Evolutionary conservation across 192 early-diverging fungal species (phyloP), one percentile per base, ranked within the genome.

Genomic region (Coemansia sp.): DNA sequence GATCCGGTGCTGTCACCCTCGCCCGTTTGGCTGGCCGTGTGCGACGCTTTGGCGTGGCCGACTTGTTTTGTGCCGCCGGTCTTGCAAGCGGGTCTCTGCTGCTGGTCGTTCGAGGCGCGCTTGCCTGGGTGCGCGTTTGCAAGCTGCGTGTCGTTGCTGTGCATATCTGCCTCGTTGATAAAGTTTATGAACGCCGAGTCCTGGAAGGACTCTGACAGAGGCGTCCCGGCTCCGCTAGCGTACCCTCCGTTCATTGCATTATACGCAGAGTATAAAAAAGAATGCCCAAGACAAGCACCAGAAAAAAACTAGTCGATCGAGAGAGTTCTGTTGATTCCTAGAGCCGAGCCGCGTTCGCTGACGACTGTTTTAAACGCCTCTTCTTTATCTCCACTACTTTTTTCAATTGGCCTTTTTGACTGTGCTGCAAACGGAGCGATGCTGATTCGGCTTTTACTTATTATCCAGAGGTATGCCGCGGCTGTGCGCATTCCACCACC

Each of bases 391-490:
- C n/a, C n/a, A n/a, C n/a, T n/a, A n/a, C 4, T 6, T 39, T 39
- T 39, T 14, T 1, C 23, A 27, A 17, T 34, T 52, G 31, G n/a
- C n/a, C n/a, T n/a, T n/a, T n/a, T n/a, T n/a, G n/a, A n/a, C n/a
- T n/a, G n/a, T 39, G 15, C 15, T 29, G 28, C 8, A 29, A 29
- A 29, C n/a, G 20, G 19, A 31, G n/a, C 45, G 27, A 56, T 67
- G 44, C 47, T 67, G 8, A 29, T 35, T 15, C 44, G 50, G 43
- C 29, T 45, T 15, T 34, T 75, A 22, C 51, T 67, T 31, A 21
- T 64, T 35, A 20, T 55, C n/a, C 71, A 75, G 56, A 63, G 71
- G 69, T 72, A 72, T n/a, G n/a, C n/a, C n/a, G n/a, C n/a, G n/a
- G n/a, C n/a, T n/a, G n/a, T n/a, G n/a, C n/a, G n/a, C n/a, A n/a